phyloP scores from a whole-genome alignment of 2,329 filamentous ascomycete genomes.

The Kalmusia sp. region DNA sequence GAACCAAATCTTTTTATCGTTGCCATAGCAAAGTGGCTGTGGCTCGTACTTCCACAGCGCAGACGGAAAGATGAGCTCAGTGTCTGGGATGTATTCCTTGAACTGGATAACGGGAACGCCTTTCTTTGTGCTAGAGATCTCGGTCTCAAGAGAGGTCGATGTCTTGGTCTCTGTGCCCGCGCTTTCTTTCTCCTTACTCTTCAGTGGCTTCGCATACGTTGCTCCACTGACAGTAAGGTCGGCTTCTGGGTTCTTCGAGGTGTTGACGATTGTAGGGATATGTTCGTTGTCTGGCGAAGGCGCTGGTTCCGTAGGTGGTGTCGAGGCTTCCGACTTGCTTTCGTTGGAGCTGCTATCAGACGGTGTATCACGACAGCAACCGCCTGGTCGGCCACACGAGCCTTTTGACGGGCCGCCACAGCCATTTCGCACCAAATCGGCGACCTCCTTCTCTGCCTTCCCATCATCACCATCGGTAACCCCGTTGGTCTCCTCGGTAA shows the following conservation, averaged over 20 bases:
- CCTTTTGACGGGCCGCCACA: constrained; percentile 33
- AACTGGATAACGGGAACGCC: constrained; percentile 70
- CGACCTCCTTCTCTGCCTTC: constrained; percentile 35
- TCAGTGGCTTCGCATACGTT: constrained; percentile 42
- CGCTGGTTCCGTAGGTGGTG: constrained; percentile 36
- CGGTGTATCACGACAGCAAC: constrained; percentile 44
- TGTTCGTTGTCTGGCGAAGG: constrained; percentile 35
- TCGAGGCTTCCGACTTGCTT: constrained; percentile 35
- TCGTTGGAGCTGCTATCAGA: constrained; percentile 38
- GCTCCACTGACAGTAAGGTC: constrained; percentile 37
- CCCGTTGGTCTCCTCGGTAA: constrained; percentile 55
- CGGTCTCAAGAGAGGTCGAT: constrained; percentile 40
- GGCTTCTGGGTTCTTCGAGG: constrained; percentile 25
- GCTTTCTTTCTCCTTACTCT: constrained; percentile 38
- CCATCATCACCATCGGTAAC: constrained; percentile 57
- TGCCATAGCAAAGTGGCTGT: constrained; percentile 83
- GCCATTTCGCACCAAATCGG: constrained; percentile 28
- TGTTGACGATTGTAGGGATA: constrained; percentile 31
- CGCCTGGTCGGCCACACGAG: constrained; percentile 46
- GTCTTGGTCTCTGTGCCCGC: constrained; percentile 59
- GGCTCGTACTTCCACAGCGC: constrained; percentile 80
- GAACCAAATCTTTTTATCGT: constrained; percentile 93
- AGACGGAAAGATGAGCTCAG: constrained; percentile 92
- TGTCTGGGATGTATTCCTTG: constrained; percentile 87
- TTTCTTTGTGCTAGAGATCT: constrained; percentile 60